Base-by-base conservation (phyloP, 2,329 filamentous ascomycete species). In the Fusarium brachygibbosum region DNA sequence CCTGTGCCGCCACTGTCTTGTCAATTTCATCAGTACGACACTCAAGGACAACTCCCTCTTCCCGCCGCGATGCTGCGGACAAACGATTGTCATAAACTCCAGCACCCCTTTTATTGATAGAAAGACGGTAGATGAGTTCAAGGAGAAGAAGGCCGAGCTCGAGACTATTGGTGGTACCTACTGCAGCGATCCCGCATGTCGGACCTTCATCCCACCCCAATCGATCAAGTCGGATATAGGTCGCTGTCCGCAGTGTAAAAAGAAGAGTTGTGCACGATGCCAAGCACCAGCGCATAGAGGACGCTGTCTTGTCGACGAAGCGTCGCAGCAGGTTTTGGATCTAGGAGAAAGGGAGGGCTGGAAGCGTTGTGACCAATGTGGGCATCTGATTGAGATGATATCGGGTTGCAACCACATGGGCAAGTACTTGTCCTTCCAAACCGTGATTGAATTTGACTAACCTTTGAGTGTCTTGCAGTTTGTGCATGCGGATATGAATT, bases 401-500 rank as follows among this genome's bases (percentile, higher is more conserved):
- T 29, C 5, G 3, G 49, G 34, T 8, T 51, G 49, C 14, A 19
- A 21, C 14, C 34, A 51, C n/a, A n/a, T 41, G 3, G 29, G 44
- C 23, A 8, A 34, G 44, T 48, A 31, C n/a, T 6, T 31, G 14
- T 32, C 13, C 5, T 32, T 32, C 8, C 4, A 6, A 32, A 19
- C n/a, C n/a, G 12, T 16, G 0, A 10, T 11, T 9, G 5, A 28
- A n/a, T n/a, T n/a, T n/a, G n/a, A n/a, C n/a, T n/a, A n/a, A n/a
- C n/a, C n/a, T n/a, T n/a, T n/a, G n/a, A n/a, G n/a, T n/a, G n/a
- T 5, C 16, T 45, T 23, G 10, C 32, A 79, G 86, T 81, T 1
- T 87, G 84, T 49, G 75, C 44, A 2, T 87, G 85, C 38, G 70
- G 78, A 0, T 74, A 79, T 0, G 28, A 85, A 25, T 87, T 86